Conservation (phyloP, 139 green algal species). For the Zygnema circumcarinatum region DNA sequence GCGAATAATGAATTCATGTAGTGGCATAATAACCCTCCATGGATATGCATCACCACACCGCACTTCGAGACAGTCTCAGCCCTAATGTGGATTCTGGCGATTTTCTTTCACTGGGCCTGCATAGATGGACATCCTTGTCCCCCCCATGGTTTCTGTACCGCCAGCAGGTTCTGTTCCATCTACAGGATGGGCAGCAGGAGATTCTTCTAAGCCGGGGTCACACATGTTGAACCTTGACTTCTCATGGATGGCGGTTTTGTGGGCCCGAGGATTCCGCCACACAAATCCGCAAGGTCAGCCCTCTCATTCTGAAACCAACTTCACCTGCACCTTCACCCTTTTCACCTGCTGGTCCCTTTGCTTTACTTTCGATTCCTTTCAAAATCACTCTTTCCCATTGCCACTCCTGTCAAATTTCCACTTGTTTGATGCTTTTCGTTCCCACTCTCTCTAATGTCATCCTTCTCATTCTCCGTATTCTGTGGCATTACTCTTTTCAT, state of each 20-base stretch:
- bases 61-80: too few species aligned
- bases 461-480: too few species aligned
- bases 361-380: slow-evolving; percentile 1
- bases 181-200: not conserved
- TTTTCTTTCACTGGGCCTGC: too few species aligned
- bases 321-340: not conserved
- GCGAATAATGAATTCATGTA: too few species aligned
- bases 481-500: too few species aligned
- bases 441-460: too few species aligned
- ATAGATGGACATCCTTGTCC: too few species aligned
- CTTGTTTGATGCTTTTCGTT: slow-evolving; percentile 8
- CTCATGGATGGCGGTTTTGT: slow-evolving; percentile 29
- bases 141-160: too few species aligned
- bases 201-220: too few species aligned
- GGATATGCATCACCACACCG: too few species aligned
- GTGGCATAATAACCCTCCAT: too few species aligned
- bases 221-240: slow-evolving; percentile 25
- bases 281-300: slow-evolving; percentile 24
- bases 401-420: not conserved
- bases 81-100: slow-evolving; percentile 11
- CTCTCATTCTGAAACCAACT: too few species aligned
- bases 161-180: not conserved
- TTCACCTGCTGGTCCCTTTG: not conserved
- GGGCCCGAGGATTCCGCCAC: slow-evolving; percentile 18
- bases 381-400: not conserved